Evolutionary conservation across 1,284 basidiomycete genomes (phyloP).

Genomic region (Cryptococcus hybrid): DNA sequence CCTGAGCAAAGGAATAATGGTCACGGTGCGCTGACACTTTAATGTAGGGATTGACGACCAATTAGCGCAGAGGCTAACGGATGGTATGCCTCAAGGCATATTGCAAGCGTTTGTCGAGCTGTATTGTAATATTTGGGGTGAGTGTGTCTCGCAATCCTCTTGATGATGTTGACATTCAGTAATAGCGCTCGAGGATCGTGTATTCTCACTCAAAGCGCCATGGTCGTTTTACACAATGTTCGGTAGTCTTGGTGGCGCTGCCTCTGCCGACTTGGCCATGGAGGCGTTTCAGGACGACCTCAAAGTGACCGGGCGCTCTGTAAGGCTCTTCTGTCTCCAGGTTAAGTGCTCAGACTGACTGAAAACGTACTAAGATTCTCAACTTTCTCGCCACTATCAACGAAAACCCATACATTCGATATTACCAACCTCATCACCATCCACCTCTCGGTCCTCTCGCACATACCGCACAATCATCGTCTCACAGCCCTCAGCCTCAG

Average conservation of each 20-base stretch:
- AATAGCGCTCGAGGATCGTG: constrained; percentile 75
- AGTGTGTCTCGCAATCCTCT: constrained; percentile 19
- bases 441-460: constrained; percentile 81
- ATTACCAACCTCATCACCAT: constrained; percentile 83
- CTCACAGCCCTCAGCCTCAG: constrained; percentile 29
- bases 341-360: neutral
- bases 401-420: constrained; percentile 92
- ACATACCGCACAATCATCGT: constrained; percentile 45
- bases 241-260: constrained; percentile 70
- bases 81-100: constrained; percentile 42
- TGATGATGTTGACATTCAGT: neutral
- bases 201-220: constrained; percentile 74
- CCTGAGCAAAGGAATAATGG: no score
- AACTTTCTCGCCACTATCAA: constrained; percentile 89
- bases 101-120: constrained; percentile 75
- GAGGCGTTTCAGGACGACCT: constrained; percentile 76
- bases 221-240: constrained; percentile 81
- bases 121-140: constrained; percentile 86
- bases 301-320: constrained; percentile 57
- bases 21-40: constrained; percentile 1
- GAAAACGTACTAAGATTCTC: constrained; percentile 61
- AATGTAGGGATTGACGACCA: constrained; percentile 56
- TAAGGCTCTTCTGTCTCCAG: constrained; percentile 19
- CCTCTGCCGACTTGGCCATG: constrained; percentile 61
- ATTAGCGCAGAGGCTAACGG: constrained; percentile 68